Evolutionary conservation across 208 protist species (phyloP).

Genomic region (Leishmania amazonensis): DNA sequence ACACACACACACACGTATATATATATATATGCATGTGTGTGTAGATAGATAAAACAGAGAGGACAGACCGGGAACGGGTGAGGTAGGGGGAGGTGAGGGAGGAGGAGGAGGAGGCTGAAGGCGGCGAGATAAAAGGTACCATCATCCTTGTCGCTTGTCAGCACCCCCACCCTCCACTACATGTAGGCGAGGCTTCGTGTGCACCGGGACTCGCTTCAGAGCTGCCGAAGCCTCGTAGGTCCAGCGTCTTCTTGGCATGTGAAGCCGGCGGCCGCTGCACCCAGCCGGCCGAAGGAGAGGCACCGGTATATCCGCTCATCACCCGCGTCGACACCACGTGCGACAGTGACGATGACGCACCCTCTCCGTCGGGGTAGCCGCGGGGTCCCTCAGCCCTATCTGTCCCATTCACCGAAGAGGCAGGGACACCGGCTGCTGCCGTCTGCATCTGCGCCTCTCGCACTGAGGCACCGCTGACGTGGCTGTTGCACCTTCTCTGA

Average conservation of each 20-base stretch:
- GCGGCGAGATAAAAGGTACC: not conserved
- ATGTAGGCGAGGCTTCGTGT: not conserved
- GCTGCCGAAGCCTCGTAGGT: constrained; percentile 47
- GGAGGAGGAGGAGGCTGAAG: not conserved
- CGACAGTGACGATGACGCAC: not conserved
- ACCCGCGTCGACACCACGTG: not conserved
- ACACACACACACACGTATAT: not conserved
- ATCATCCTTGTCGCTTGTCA: not conserved
- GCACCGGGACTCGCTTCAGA: not conserved
- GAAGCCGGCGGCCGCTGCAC: not conserved
- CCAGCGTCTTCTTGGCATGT: constrained; percentile 24
- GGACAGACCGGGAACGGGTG: not conserved
- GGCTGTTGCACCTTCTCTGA: not conserved
- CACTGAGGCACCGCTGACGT: not conserved
- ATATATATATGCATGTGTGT: not conserved
- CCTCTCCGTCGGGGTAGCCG: not conserved
- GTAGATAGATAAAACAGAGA: not conserved
- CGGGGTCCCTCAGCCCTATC: not conserved
- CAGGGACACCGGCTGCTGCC: constrained; percentile 12
- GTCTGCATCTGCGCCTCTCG: constrained; percentile 16
- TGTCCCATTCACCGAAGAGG: constrained; percentile 6
- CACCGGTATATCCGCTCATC: not conserved
- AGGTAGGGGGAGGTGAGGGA: not conserved
- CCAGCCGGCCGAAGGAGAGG: not conserved
- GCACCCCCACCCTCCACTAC: constrained; percentile 10